Evolutionary conservation across 2,329 filamentous ascomycete genomes (phyloP), one percentile per base, ranked within the genome.

Genomic region (Aspergillus calidoustus): DNA sequence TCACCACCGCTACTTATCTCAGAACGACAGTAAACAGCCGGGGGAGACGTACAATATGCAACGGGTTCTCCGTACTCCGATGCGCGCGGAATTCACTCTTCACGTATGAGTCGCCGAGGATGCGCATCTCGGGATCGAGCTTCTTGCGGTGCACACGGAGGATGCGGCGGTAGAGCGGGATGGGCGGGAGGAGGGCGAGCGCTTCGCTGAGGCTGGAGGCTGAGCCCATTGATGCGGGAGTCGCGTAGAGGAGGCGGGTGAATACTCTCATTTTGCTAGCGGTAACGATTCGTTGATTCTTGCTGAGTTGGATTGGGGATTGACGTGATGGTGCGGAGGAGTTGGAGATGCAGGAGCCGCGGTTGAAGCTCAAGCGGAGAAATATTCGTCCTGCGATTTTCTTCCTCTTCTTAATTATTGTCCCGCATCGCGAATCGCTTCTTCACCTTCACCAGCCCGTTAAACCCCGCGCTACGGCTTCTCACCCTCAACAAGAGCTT

Each of bases 41-140:
- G 19, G 15, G 4, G 31, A n/a, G 38, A 76, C 87, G 64, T 83
- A 96, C 93, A 78, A 99, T 87, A 74, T 98, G 94, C 28, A 92
- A 86, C 0, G 95, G 93, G 72, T 98, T 98, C 63, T 98, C 94
- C 53, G 96, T 87, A 38, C 87, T 84, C 63, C 85, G 86, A 73
- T 98, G 95, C 0, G 91, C 90, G 63, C 92, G 86, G 70, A 98
- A 99, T 80, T 99, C 95, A 50, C 88, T 87, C 80, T 96, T 97
- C 76, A 98, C 84, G 77, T 98, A 99, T 76, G 93, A 87, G 73
- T 99, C 95, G 4, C 95, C 95, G 7, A 99, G 80, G 4, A 96
- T 61, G 41, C 95, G 88, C 88, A 87, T 83, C 66, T 97, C 90
- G 1, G 79, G 70, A 0, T 89, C 88, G 9, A 99, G 81, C 70